Evolutionary conservation across 2,329 filamentous ascomycete genomes (phyloP).

Genomic region (Thelonectria olida): DNA sequence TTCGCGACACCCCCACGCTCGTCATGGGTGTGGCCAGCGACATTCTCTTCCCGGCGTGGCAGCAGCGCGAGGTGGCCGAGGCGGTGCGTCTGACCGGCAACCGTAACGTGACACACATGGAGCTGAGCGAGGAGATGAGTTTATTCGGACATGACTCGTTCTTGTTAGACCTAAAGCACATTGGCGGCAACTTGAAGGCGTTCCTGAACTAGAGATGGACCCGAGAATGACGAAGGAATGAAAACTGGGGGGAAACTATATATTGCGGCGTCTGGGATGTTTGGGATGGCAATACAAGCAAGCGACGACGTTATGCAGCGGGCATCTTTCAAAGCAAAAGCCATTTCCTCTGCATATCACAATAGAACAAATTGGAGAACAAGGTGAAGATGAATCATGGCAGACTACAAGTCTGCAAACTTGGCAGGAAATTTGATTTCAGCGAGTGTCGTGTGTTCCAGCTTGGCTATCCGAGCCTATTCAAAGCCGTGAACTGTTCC

Average conservation of each 20-base stretch:
- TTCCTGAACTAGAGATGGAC: slow-evolving; percentile 70
- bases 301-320: too few relatives aligned
- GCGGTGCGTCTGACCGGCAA: slow-evolving; percentile 83
- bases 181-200: slow-evolving; percentile 82
- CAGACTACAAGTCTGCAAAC: neutral
- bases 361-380: neutral
- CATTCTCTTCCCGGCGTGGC: slow-evolving; percentile 97
- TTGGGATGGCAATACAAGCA: too few relatives aligned
- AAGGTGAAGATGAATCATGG: neutral
- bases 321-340: too few relatives aligned
- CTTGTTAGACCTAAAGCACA: slow-evolving; percentile 88
- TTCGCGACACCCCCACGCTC: slow-evolving; percentile 82
- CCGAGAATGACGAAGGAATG: neutral
- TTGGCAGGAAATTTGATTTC: neutral
- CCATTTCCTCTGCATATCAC: neutral
- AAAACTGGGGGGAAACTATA: neutral
- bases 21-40: slow-evolving; percentile 96
- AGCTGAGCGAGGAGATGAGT: slow-evolving; percentile 93
- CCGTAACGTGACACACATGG: slow-evolving; percentile 82
- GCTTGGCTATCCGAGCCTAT: slow-evolving; percentile 3
- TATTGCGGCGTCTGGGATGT: neutral
- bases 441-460: slow-evolving; percentile 12
- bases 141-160: slow-evolving; percentile 98
- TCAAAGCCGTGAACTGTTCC: neutral
- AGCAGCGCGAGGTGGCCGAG: slow-evolving; percentile 92